A percentile compares a stretch with the other conserved stretches of the same genome.
Conservation (phyloP, 306 rosid genomes). For the apple (Malus domestica) region ASM211411v1 NC_041799.1:36320501-36321000, state of each 20-base stretch:
- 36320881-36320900: not conserved
- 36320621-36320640: no score
- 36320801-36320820: no score
- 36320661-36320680: not conserved
- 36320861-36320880: not conserved
- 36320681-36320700: not conserved
- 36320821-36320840: no score
- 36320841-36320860: no score
- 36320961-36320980: not conserved
- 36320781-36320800: not conserved
- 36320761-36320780: not conserved
- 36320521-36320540: no score
- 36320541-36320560: accelerated
- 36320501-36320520: no score
- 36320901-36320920: not conserved
- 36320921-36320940: not conserved
- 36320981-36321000: no score
- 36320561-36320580: no score
- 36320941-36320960: not conserved
- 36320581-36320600: no score
- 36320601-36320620: accelerated
- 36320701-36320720: not conserved
- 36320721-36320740: no score
- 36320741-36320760: not conserved
- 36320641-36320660: no score